Conservation (phyloP, 305 asterid genomes). For the Petunia hybrid region DNA sequence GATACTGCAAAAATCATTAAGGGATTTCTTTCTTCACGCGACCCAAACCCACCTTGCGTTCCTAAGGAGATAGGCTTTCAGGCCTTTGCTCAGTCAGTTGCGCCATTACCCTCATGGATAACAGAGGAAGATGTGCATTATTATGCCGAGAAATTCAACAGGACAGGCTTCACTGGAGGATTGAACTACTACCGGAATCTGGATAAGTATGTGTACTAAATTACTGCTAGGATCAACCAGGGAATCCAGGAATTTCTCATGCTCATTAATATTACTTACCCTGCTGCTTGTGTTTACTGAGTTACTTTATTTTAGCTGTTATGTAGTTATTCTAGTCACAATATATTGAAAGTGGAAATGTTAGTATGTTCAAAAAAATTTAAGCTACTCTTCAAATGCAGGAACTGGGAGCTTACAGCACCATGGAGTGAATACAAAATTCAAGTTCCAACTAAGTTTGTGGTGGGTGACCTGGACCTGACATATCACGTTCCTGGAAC, state of each 20-base stretch:
- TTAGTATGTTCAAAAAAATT: not conserved
- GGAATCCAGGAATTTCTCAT: not conserved
- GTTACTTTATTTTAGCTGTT: not conserved
- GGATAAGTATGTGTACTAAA: slow-evolving; percentile 61
- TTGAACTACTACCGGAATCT: slow-evolving; percentile 83
- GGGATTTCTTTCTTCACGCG: slow-evolving; percentile 59
- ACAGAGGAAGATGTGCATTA: slow-evolving; percentile 76
- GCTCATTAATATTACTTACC: not conserved
- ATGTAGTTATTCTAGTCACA: not conserved
- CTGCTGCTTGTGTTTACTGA: not conserved
- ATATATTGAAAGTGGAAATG: not conserved
- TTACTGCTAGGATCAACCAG: not conserved
- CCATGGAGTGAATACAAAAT: slow-evolving; percentile 71
- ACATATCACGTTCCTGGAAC: slow-evolving; percentile 72
- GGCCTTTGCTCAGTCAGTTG: slow-evolving; percentile 54
- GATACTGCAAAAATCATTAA: slow-evolving; percentile 66
- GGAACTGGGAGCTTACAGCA: slow-evolving; percentile 88
- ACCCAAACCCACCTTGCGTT: slow-evolving; percentile 59
- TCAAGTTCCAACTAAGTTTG: slow-evolving; percentile 83
- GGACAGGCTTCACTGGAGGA: slow-evolving; percentile 87
- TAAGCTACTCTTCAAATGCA: slow-evolving; percentile 30
- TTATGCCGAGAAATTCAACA: slow-evolving; percentile 62
- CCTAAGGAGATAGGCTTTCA: slow-evolving; percentile 73
- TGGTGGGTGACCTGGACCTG: slow-evolving; percentile 80
- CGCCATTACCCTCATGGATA: slow-evolving; percentile 76